Evolutionary conservation across 345 rosid genomes (phyloP).

Genomic region (Populus pruinosa): DNA sequence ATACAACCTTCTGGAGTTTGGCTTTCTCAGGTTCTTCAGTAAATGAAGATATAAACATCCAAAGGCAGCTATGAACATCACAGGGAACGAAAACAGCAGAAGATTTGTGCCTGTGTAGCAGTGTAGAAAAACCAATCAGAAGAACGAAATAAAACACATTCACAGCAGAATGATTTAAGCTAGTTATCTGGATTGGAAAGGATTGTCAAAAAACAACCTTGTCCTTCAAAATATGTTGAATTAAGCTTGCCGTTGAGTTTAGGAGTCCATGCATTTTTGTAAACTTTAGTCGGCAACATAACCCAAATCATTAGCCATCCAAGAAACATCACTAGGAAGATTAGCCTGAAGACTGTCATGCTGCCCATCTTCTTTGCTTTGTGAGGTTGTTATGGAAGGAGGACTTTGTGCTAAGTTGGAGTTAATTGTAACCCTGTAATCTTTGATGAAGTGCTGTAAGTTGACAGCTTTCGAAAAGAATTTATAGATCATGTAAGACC

Average conservation of each 20-base stretch:
- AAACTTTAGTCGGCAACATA: constrained; percentile 46
- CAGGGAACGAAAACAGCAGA: constrained; percentile 55
- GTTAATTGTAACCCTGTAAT: neutral
- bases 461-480: neutral
- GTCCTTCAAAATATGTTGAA: constrained; percentile 51
- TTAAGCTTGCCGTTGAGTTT: constrained; percentile 33
- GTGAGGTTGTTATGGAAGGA: neutral
- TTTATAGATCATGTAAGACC: neutral
- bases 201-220: constrained; percentile 31
- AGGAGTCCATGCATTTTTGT: constrained; percentile 40
- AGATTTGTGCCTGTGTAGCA: constrained; percentile 55
- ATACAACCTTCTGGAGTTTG: constrained; percentile 24
- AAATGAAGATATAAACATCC: constrained; percentile 63
- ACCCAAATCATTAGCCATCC: constrained; percentile 59
- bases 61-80: constrained; percentile 52
- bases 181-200: neutral
- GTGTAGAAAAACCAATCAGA: neutral
- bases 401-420: neutral
- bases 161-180: neutral
- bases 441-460: neutral
- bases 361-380: constrained; percentile 16
- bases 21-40: constrained; percentile 28
- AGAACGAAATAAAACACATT: neutral
- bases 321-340: constrained; percentile 33
- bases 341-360: constrained; percentile 16